These are phyloP conservation scores for Bifiguratus adelaidae DNA, from an alignment of 192 early-diverging fungal species.

Conservation along the genomic window DNA sequence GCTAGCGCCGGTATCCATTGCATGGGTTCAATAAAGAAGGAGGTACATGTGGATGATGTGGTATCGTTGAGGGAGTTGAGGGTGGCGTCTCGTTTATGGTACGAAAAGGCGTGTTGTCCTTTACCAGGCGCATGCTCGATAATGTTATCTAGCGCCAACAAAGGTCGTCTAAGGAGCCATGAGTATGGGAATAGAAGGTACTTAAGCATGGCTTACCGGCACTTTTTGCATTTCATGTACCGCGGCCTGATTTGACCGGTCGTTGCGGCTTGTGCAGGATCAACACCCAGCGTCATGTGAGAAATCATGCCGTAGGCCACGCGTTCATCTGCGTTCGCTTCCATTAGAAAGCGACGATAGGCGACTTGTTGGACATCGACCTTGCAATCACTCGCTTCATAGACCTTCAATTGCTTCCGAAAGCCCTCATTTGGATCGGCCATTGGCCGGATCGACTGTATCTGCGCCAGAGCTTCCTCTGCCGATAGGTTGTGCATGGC, in stretches of 20 bases:
- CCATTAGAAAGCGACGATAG: slow-evolving; percentile 57
- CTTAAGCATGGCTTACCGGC: slow-evolving; percentile 22
- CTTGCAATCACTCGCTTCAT: slow-evolving; percentile 33
- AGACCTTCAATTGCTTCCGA: slow-evolving; percentile 15
- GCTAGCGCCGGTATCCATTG: slow-evolving; percentile 76
- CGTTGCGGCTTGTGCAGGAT: slow-evolving; percentile 29
- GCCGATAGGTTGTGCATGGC: slow-evolving; percentile 1
- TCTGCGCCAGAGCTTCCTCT: slow-evolving; percentile 14
- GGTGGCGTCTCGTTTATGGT: slow-evolving; percentile 51
- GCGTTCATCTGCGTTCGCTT: slow-evolving; percentile 43
- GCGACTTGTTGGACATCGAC: slow-evolving; percentile 37
- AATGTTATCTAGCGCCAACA: slow-evolving; percentile 52
- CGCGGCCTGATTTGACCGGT: no score
- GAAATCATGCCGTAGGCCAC: slow-evolving; percentile 38
- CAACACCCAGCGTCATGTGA: slow-evolving; percentile 35
- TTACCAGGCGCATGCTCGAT: slow-evolving; percentile 57
- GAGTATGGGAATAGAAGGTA: background rate
- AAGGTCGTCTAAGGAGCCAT: slow-evolving; percentile 26
- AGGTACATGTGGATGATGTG: slow-evolving; percentile 42
- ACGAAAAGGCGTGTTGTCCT: slow-evolving; percentile 64
- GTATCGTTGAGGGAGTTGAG: slow-evolving; percentile 22
- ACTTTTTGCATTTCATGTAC: slow-evolving; percentile 62
- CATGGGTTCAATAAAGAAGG: slow-evolving; percentile 76
- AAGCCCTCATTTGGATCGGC: slow-evolving; percentile 19
- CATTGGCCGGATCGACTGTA: slow-evolving; percentile 15